A percentile compares a stretch with the other conserved stretches of the same genome.
These are phyloP conservation scores for Sporothrix variecibatus DNA, from an alignment of 2,329 filamentous ascomycete genomes.

Conservation along the genomic window DNA sequence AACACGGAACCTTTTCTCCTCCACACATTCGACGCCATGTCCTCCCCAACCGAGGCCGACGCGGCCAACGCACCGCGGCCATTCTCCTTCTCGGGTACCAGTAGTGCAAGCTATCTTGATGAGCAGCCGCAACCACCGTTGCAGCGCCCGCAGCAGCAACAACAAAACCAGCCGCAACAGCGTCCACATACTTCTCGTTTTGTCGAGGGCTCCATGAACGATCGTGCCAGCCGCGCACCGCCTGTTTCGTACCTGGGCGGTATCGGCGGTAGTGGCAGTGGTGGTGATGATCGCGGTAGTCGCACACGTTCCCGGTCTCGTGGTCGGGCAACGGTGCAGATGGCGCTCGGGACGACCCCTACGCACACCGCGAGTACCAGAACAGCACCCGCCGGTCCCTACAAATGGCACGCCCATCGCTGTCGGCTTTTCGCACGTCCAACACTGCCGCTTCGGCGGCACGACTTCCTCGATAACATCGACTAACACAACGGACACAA, in stretches of 20 bases:
- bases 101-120: not conserved
- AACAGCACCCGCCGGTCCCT: conserved; percentile 29
- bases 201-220: conserved; percentile 84
- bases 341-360: conserved; percentile 8
- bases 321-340: not conserved
- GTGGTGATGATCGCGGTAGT: not conserved
- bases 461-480: conserved; percentile 13
- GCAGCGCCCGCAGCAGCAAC: conserved; percentile 29
- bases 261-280: conserved; percentile 32
- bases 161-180: not conserved
- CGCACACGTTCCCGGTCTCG: conserved; percentile 11
- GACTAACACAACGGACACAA: not conserved
- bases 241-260: conserved; percentile 63
- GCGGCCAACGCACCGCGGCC: conserved; percentile 15
- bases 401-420: conserved; percentile 25
- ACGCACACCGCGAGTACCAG: conserved; percentile 16
- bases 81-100: conserved; percentile 22
- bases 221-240: conserved; percentile 71
- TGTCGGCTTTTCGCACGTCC: conserved; percentile 22
- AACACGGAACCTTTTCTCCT: not conserved
- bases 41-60: not conserved
- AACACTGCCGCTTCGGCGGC: conserved; percentile 16
- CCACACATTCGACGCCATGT: not conserved
- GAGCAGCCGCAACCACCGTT: conserved; percentile 20
- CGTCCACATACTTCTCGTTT: conserved; percentile 52